phyloP scores from a whole-genome alignment of 2,329 filamentous ascomycete genomes.

The Pyricularia pennisetigena region DNA sequence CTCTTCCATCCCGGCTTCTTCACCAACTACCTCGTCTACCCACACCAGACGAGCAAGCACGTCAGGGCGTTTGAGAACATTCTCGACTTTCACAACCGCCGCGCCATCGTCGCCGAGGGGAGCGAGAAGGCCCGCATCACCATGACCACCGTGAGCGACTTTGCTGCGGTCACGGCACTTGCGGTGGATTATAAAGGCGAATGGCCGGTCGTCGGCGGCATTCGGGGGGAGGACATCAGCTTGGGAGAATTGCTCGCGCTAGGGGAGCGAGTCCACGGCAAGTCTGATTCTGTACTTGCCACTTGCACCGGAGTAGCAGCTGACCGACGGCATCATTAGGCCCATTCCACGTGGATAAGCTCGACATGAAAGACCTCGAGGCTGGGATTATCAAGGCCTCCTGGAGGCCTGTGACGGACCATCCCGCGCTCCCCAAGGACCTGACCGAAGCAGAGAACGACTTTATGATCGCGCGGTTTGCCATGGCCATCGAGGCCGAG shows the following conservation, averaged over 20 bases:
- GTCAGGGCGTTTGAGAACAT: constrained; percentile 26
- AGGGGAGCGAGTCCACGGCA: constrained; percentile 15
- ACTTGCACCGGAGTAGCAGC: constrained; percentile 6
- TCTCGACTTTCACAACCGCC: constrained; percentile 28
- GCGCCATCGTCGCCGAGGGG: constrained; percentile 31
- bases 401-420: constrained; percentile 26
- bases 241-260: constrained; percentile 26
- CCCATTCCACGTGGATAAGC: constrained; percentile 30
- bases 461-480: constrained; percentile 27
- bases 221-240: constrained; percentile 25
- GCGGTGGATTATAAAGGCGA: constrained; percentile 31
- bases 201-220: constrained; percentile 32
- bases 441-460: constrained; percentile 21
- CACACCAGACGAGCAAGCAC: constrained; percentile 33
- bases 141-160: constrained; percentile 31
- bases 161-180: constrained; percentile 25
- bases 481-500: constrained; percentile 28
- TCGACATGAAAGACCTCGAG: constrained; percentile 35
- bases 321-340: constrained; percentile 10
- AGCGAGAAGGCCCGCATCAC: constrained; percentile 30
- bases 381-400: constrained; percentile 26
- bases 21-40: constrained; percentile 42
- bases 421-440: constrained; percentile 23
- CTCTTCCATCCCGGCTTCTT: constrained; percentile 47
- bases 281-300: background rate